A percentile compares a stretch with the other conserved stretches of the same genome.
Conservation (phyloP, 73 alveolate genomes). For the Paramecium bursaria region DNA sequence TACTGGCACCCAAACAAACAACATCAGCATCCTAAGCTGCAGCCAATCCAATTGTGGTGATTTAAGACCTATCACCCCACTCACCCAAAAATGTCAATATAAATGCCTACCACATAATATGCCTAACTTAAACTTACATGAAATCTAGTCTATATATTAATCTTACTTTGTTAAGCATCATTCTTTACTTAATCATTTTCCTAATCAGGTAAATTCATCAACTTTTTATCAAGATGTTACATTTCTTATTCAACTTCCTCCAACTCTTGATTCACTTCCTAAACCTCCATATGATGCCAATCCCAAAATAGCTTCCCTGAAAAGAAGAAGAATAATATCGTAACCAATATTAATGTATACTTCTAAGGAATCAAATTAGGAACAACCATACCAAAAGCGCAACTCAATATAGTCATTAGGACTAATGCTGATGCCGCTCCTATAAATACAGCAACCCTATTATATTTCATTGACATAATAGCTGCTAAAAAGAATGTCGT, state of each 20-base stretch:
- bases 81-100: constrained; percentile 66
- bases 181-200: neutral
- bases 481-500: constrained; percentile 54
- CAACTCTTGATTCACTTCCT: constrained; percentile 39
- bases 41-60: constrained; percentile 55
- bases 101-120: constrained; percentile 46
- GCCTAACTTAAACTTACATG: neutral
- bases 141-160: constrained; percentile 6
- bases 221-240: constrained; percentile 37
- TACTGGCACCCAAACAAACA: constrained; percentile 68
- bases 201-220: constrained; percentile 37
- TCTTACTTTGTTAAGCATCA: neutral
- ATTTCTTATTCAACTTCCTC: constrained; percentile 36
- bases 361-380: constrained; percentile 17
- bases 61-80: constrained; percentile 70
- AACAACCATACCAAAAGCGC: constrained; percentile 29
- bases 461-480: constrained; percentile 42
- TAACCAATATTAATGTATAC: constrained; percentile 29
- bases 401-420: constrained; percentile 37
- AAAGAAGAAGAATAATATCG: constrained; percentile 28
- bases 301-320: neutral
- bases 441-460: constrained; percentile 29
- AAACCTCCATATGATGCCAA: constrained; percentile 44
- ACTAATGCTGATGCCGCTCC: constrained; percentile 47
- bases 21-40: constrained; percentile 61